Evolutionary conservation across 192 early-diverging fungal species (phyloP).

Genomic region (Geosiphon pyriformis): DNA sequence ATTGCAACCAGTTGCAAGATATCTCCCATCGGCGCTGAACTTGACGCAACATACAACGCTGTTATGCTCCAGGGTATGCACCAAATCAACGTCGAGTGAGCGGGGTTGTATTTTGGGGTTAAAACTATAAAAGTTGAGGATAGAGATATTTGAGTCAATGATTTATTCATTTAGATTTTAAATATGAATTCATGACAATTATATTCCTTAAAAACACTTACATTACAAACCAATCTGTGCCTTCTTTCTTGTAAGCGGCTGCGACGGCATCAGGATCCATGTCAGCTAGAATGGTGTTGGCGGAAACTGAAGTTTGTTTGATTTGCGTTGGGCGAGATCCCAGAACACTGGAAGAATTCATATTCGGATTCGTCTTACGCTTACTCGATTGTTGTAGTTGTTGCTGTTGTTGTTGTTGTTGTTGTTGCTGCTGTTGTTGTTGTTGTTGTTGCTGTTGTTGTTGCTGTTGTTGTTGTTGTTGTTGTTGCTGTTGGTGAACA

Average conservation of each 20-base stretch:
- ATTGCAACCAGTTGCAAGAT: conserved; percentile 93
- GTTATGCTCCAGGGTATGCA: conserved; percentile 51
- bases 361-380: conserved; percentile 21
- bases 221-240: conserved; percentile 86
- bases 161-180: background rate
- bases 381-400: conserved; percentile 12
- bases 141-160: background rate
- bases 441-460: too few species aligned
- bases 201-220: conserved; percentile 28
- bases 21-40: conserved; percentile 89
- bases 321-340: conserved; percentile 24
- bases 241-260: conserved; percentile 69
- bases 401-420: too few species aligned
- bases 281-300: conserved; percentile 47
- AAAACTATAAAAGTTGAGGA: conserved; percentile 35
- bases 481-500: too few species aligned
- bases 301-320: conserved; percentile 26
- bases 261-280: conserved; percentile 77
- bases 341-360: conserved; percentile 1
- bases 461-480: too few species aligned
- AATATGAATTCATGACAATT: conserved; percentile 28
- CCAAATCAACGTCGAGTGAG: conserved; percentile 56
- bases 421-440: too few species aligned
- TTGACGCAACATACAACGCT: conserved; percentile 96
- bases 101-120: conserved; percentile 63